These are phyloP conservation scores for Heliocybe sulcata DNA, from an alignment of 1,284 basidiomycete species.

Conservation along the genomic window DNA sequence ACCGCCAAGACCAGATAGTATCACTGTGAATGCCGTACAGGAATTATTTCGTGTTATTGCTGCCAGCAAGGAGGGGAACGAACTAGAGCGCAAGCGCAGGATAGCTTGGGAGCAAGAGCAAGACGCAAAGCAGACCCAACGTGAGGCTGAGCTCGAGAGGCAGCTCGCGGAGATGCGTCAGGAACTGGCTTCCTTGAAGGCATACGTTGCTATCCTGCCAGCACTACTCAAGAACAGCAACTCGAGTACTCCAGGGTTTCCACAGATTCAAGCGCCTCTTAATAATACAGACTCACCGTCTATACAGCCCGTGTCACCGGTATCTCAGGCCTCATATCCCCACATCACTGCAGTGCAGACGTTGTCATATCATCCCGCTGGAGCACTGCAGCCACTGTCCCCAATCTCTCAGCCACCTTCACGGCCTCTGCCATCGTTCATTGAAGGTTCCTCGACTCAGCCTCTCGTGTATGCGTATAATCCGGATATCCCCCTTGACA, in stretches of 20 bases:
- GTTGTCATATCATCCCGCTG: neutral
- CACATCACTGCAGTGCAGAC: constrained; percentile 5
- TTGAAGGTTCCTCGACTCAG: constrained; percentile 32
- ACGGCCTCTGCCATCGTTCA: constrained; percentile 25
- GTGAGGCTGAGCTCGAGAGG: constrained; percentile 52
- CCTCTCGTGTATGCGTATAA: constrained; percentile 11
- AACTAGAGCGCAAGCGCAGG: constrained; percentile 49
- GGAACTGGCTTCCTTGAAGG: constrained; percentile 46
- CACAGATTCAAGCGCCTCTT: constrained; percentile 3
- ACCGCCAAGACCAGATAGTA: constrained; percentile 5
- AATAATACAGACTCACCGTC: neutral
- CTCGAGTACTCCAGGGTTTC: constrained; percentile 7
- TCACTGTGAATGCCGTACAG: constrained; percentile 40
- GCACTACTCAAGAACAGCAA: constrained; percentile 3
- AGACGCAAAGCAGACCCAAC: constrained; percentile 45
- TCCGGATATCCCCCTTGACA: neutral
- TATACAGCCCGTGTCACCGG: neutral
- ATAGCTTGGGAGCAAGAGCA: constrained; percentile 62
- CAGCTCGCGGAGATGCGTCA: constrained; percentile 49
- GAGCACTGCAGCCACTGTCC: constrained; percentile 12
- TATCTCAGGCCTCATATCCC: neutral
- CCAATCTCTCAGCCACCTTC: constrained; percentile 30
- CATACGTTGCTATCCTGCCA: constrained; percentile 25
- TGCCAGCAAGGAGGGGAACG: constrained; percentile 47
- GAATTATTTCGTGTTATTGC: constrained; percentile 49